phyloP scores from a whole-genome alignment of 192 early-diverging fungal species.

The Coemansia sp. region DNA sequence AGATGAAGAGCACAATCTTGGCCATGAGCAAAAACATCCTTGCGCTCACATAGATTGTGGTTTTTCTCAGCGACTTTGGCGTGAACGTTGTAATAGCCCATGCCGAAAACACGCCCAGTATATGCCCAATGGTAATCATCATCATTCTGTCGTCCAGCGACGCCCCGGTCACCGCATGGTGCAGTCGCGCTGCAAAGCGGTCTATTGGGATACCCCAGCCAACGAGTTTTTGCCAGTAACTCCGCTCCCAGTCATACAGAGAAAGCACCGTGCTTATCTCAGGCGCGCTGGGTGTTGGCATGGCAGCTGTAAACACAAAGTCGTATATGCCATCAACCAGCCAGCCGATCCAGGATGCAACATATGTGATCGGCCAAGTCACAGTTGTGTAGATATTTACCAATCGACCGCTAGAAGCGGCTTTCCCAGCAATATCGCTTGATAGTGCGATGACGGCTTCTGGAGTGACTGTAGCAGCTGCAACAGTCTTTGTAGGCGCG shows the following conservation, averaged over 20 bases:
- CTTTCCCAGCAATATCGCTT: neutral
- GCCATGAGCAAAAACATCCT: constrained; percentile 40
- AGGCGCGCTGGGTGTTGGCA: neutral
- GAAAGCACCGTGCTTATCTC: constrained; percentile 1
- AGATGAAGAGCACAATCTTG: constrained; percentile 81
- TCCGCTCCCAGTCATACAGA: constrained; percentile 20
- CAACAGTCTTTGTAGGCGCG: constrained; percentile 11
- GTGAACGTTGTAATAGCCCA: constrained; percentile 52
- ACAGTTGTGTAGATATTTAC: neutral
- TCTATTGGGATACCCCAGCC: constrained; percentile 58
- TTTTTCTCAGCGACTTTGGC: constrained; percentile 22
- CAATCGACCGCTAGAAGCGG: neutral
- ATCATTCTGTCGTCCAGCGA: constrained; percentile 40
- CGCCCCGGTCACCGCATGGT: constrained; percentile 15
- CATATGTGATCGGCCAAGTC: constrained; percentile 6
- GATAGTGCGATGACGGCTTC: neutral
- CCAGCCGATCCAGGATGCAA: constrained; percentile 7
- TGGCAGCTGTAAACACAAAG: neutral
- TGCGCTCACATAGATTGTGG: constrained; percentile 34
- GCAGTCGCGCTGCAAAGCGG: constrained; percentile 38
- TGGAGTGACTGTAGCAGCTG: neutral
- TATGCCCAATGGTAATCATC: constrained; percentile 46
- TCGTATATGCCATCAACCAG: neutral
- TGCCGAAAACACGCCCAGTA: constrained; percentile 53
- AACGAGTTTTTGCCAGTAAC: constrained; percentile 40